phyloP scores from a whole-genome alignment of 441 rosid genomes.

The Croton setiger region DNA sequence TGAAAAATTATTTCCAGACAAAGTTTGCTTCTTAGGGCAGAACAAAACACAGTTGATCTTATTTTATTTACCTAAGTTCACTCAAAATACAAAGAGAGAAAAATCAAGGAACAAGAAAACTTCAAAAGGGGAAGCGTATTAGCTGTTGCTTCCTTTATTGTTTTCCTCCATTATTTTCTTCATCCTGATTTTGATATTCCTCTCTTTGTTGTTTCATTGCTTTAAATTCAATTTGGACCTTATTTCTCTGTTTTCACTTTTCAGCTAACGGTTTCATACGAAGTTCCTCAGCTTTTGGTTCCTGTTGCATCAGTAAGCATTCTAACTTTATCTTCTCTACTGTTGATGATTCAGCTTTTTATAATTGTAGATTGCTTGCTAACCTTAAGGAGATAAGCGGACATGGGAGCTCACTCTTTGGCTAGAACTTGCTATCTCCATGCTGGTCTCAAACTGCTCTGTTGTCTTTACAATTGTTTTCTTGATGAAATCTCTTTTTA shows the following conservation, averaged over 20 bases:
- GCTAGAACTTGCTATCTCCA: no score
- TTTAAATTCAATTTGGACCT: constrained; percentile 6
- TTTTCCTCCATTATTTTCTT: background rate
- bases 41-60: background rate
- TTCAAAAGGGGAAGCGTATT: background rate
- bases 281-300: constrained; percentile 70
- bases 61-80: background rate
- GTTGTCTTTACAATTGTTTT: no score
- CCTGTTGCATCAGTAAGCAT: constrained; percentile 78
- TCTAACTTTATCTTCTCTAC: background rate
- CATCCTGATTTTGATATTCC: background rate
- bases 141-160: background rate
- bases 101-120: background rate
- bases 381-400: no score
- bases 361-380: no score
- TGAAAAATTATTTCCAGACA: no score
- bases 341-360: no score
- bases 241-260: constrained; percentile 18
- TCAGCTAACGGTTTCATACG: constrained; percentile 91
- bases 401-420: no score
- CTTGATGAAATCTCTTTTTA: background rate
- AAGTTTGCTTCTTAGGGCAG: background rate
- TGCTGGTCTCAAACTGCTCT: no score
- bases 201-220: background rate
- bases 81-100: background rate